Evolutionary conservation across 371 early-diverging fungal genomes (phyloP), one percentile per base, ranked within the genome.

Genomic region (Phascolomyces articulosus): DNA sequence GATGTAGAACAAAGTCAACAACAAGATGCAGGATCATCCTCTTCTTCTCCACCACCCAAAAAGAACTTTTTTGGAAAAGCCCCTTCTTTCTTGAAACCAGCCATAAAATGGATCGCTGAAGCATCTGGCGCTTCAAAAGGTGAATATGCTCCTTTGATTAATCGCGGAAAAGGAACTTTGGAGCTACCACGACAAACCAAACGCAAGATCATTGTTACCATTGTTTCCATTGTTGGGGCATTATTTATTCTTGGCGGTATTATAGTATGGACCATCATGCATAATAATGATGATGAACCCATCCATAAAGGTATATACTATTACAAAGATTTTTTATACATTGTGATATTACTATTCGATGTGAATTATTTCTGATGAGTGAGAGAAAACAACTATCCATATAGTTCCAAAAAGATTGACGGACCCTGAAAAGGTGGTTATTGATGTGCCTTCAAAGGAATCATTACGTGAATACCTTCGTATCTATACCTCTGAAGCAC

Each of bases 401-500:
- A 13, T 44, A 44, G 44, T n/a, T 13, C 44, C 44, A 34, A 27
- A 28, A 23, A 13, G 48, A 4, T 28, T 58, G 15, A 40, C 41
- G 0, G 59, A 65, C 24, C 54, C 60, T 38, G 58, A 58, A 48
- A 56, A 58, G 40, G 23, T 58, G 7, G 29, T 64, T 11, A 47
- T 64, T 18, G 48, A 58, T 15, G 57, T 55, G 8, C 64, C 64
- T 9, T 64, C 58, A 21, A 24, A 15, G 16, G 48, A 47, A 20
- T 64, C 34, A 10, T 51, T 83, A 56, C 79, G 73, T 28, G 66
- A 77, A 2, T 68, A 72, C 44, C 74, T 85, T 3, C 53, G 64
- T 9, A 72, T 82, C 58, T 88, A 87, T 62, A 73, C 87, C 8
- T 82, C 85, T 2, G 77, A 77, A 28, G 58, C 81, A 3, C 85